A percentile compares a stretch with the other conserved stretches of the same genome.
These are phyloP conservation scores for Chaetomium tenue DNA, from an alignment of 495 filamentous ascomycete genomes.

Conservation along the genomic window DNA sequence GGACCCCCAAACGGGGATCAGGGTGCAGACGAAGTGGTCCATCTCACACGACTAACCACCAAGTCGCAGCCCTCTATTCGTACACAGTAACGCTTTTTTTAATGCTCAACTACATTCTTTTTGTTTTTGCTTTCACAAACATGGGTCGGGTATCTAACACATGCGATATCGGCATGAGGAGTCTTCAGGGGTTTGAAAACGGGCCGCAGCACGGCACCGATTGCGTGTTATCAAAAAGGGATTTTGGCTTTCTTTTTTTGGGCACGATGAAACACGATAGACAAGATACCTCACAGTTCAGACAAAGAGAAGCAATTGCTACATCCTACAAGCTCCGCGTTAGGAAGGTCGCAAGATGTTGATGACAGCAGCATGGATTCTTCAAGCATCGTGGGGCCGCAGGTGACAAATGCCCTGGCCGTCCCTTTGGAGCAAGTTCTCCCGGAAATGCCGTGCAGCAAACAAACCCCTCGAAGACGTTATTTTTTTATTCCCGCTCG, in stretches of 20 bases:
- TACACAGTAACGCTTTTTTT: neutral
- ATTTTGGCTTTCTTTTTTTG: neutral
- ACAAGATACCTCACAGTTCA: neutral
- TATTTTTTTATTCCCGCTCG: no score
- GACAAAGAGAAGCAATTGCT: neutral
- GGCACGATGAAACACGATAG: neutral
- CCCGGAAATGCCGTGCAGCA: no score
- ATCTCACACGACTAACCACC: slow-evolving; percentile 17
- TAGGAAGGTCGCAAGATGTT: no score
- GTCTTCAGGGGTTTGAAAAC: neutral
- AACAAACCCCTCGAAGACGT: no score
- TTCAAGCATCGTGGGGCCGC: no score
- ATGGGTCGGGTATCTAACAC: no score
- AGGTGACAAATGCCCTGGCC: no score
- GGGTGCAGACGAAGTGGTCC: slow-evolving; percentile 29
- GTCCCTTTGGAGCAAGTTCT: no score
- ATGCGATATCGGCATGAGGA: neutral
- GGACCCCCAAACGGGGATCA: slow-evolving; percentile 13
- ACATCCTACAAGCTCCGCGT: no score
- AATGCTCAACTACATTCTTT: neutral
- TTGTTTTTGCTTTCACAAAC: neutral
- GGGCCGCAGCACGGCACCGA: neutral
- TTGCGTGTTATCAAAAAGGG: neutral
- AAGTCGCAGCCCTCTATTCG: no score
- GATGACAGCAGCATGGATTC: no score